Evolutionary conservation across 2,329 filamentous ascomycete genomes (phyloP).

Genomic region (Pseudogymnoascus sp.): DNA sequence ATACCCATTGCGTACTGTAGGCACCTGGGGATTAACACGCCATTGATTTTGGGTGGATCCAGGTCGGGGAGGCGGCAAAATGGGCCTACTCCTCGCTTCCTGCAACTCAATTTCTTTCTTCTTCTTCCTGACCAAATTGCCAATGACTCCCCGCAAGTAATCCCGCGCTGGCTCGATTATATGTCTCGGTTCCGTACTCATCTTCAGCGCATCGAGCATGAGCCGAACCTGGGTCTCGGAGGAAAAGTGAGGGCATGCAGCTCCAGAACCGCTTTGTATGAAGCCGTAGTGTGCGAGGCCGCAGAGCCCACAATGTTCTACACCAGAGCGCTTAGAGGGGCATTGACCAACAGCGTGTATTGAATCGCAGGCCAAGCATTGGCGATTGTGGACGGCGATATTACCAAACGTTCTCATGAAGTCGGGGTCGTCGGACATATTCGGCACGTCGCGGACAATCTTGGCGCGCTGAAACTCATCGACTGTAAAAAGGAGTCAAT

Average conservation of each 20-base stretch:
- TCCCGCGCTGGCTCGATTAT: slow-evolving; percentile 33
- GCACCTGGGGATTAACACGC: background rate
- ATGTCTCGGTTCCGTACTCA: slow-evolving; percentile 45
- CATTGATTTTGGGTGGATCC: background rate
- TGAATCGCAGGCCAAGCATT: slow-evolving; percentile 45
- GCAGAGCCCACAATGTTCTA: slow-evolving; percentile 56
- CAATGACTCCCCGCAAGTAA: slow-evolving; percentile 10
- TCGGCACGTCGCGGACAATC: background rate
- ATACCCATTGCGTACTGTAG: background rate
- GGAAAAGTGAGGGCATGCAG: slow-evolving; percentile 49
- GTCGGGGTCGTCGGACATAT: background rate
- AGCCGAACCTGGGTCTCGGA: slow-evolving; percentile 54
- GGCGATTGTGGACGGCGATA: background rate
- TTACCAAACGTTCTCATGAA: background rate
- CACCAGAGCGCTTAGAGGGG: slow-evolving; percentile 48
- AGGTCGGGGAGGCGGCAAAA: background rate
- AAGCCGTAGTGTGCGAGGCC: slow-evolving; percentile 52
- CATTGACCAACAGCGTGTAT: slow-evolving; percentile 51
- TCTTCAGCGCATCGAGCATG: slow-evolving; percentile 55
- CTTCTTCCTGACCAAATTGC: slow-evolving; percentile 9
- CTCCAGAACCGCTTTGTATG: slow-evolving; percentile 29
- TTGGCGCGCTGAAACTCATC: background rate
- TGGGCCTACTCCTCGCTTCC: background rate
- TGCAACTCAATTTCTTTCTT: background rate
- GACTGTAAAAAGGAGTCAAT: background rate